Evolutionary conservation across 2,329 filamentous ascomycete species (phyloP).

Genomic region (Cercospora berteroae): DNA sequence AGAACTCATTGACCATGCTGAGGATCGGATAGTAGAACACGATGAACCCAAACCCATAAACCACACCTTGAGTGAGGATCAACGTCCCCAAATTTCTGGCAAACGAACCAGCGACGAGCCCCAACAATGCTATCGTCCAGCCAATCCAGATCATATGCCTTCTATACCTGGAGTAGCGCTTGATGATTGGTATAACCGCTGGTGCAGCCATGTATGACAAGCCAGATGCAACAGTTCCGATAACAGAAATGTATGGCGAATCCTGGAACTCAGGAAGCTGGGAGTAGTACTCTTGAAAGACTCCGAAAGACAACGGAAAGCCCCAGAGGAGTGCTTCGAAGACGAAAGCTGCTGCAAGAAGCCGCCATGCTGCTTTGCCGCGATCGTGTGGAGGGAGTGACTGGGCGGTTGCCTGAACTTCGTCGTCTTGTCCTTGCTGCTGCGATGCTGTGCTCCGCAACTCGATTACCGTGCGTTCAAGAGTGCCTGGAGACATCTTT

Average conservation of each 20-base stretch:
- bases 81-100: conserved; percentile 54
- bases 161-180: conserved; percentile 43
- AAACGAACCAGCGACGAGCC: conserved; percentile 41
- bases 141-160: conserved; percentile 49
- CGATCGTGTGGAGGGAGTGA: neutral
- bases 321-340: neutral
- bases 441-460: neutral
- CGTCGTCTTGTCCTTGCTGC: neutral
- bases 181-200: conserved; percentile 49
- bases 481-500: neutral
- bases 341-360: neutral
- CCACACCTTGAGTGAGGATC: conserved; percentile 59
- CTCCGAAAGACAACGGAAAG: conserved; percentile 61
- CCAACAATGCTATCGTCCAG: conserved; percentile 29
- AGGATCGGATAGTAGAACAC: conserved; percentile 34
- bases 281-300: conserved; percentile 69
- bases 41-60: conserved; percentile 61
- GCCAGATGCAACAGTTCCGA: conserved; percentile 64
- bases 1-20: conserved; percentile 35
- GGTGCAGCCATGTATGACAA: conserved; percentile 54
- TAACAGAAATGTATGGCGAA: conserved; percentile 55
- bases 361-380: neutral
- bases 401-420: neutral
- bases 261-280: conserved; percentile 58
- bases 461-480: neutral